Evolutionary conservation across 2,329 filamentous ascomycete species (phyloP).

Genomic region (Penicillium sp.): DNA sequence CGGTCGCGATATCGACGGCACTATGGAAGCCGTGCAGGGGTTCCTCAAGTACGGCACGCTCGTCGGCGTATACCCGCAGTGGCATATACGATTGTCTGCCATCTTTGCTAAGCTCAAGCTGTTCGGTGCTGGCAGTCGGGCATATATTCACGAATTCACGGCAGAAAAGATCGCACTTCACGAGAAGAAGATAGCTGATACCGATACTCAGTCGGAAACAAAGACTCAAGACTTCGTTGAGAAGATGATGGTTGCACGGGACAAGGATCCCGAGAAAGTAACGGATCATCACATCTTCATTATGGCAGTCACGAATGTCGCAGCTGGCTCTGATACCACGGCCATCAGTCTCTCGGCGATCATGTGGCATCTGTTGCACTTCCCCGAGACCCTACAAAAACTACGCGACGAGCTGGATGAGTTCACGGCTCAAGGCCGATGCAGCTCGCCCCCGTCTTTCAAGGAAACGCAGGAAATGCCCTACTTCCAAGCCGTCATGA

Average conservation of each 20-base stretch:
- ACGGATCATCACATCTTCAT: constrained; percentile 43
- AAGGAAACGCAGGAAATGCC: constrained; percentile 47
- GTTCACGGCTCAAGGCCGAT: constrained; percentile 19
- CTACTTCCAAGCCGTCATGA: constrained; percentile 57
- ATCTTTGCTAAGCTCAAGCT: constrained; percentile 30
- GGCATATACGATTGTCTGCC: constrained; percentile 40
- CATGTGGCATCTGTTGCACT: constrained; percentile 49
- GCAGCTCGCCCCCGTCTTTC: constrained; percentile 37
- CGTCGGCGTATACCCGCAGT: constrained; percentile 46
- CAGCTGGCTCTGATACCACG: constrained; percentile 50
- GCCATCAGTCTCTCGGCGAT: constrained; percentile 50
- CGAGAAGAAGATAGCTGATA: neutral
- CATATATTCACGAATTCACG: constrained; percentile 37
- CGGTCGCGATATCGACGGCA: constrained; percentile 48
- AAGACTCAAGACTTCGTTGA: constrained; percentile 44
- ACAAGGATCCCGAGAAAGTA: constrained; percentile 46
- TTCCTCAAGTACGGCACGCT: constrained; percentile 42
- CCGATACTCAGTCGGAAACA: constrained; percentile 6
- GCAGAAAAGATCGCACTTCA: constrained; percentile 33
- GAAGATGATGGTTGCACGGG: constrained; percentile 45
- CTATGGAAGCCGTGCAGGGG: constrained; percentile 44
- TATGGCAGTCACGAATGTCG: constrained; percentile 38
- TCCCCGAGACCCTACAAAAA: constrained; percentile 27
- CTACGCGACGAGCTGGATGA: constrained; percentile 38
- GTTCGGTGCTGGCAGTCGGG: constrained; percentile 34